Percentiles rank a stretch among this genome's conserved stretches.
These are phyloP conservation scores for Phytophthora uliginosa DNA, from an alignment of 352 stramenopile species.

Conservation along the genomic window DNA sequence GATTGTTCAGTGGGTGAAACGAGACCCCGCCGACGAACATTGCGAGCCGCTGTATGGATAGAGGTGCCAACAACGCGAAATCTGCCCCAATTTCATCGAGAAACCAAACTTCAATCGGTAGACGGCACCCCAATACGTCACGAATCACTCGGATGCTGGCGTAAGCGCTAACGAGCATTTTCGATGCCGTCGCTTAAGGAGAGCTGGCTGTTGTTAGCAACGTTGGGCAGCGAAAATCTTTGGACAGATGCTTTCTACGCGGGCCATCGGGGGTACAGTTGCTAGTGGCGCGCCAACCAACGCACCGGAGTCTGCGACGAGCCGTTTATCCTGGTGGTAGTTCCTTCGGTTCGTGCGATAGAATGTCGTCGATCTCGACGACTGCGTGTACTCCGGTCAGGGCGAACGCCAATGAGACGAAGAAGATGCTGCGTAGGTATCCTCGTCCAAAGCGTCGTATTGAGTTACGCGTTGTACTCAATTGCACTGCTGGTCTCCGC, in stretches of 20 bases:
- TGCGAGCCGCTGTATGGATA: slow-evolving; percentile 29
- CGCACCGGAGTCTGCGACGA: slow-evolving; percentile 3
- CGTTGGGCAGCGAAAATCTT: slow-evolving; percentile 16
- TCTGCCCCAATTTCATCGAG: slow-evolving; percentile 29
- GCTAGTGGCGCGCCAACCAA: slow-evolving; percentile 27
- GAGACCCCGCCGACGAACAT: too few relatives aligned
- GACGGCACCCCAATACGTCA: slow-evolving; percentile 34
- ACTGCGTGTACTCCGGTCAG: background rate
- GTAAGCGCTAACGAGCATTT: slow-evolving; percentile 44
- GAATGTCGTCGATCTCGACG: slow-evolving; percentile 1
- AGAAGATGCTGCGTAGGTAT: background rate
- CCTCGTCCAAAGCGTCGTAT: background rate
- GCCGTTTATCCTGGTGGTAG: background rate
- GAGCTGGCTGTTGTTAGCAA: background rate
- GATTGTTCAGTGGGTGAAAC: slow-evolving; percentile 25
- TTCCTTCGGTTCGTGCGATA: background rate
- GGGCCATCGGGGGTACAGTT: slow-evolving; percentile 19
- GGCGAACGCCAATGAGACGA: background rate
- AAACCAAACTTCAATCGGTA: slow-evolving; percentile 63
- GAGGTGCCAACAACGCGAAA: background rate
- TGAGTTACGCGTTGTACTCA: background rate
- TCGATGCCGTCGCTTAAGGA: slow-evolving; percentile 38
- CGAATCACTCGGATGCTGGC: slow-evolving; percentile 38
- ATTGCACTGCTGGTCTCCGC: background rate
- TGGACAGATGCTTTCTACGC: background rate